Evolutionary conservation across 2,329 filamentous ascomycete genomes (phyloP).

Genomic region (Didymellaceae sp.): DNA sequence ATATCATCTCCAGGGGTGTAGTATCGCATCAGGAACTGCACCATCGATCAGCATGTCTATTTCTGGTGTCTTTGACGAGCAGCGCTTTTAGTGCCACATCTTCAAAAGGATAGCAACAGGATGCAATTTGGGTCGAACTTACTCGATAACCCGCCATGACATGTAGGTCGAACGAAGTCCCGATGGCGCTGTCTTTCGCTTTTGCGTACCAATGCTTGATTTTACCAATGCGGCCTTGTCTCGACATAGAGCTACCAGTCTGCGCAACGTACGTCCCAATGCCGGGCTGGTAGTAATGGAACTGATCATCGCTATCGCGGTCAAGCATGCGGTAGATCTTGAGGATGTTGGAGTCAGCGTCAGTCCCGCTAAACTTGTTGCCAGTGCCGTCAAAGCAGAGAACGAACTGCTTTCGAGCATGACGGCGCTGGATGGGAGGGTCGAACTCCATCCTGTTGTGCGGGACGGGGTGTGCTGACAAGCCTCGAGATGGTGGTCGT

Average conservation of each 20-base stretch:
- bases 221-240: constrained; percentile 63
- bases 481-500: constrained; percentile 1
- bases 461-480: neutral
- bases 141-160: constrained; percentile 85
- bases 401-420: constrained; percentile 64
- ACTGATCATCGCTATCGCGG: constrained; percentile 65
- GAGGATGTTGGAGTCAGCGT: constrained; percentile 58
- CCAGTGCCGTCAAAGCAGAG: constrained; percentile 55
- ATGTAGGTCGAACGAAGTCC: constrained; percentile 78
- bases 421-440: constrained; percentile 17
- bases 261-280: constrained; percentile 75
- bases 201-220: constrained; percentile 72
- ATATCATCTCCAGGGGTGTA: constrained; percentile 57
- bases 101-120: neutral
- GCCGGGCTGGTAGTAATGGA: constrained; percentile 55
- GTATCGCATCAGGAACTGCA: constrained; percentile 57
- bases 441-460: constrained; percentile 8
- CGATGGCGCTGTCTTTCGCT: constrained; percentile 77
- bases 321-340: constrained; percentile 76
- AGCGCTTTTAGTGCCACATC: neutral
- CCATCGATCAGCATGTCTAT: neutral
- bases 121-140: constrained; percentile 46
- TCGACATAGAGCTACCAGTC: constrained; percentile 57
- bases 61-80: neutral
- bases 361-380: constrained; percentile 51